Percentiles rank a stretch among this genome's conserved stretches.
These are phyloP conservation scores for Penicillium sp. DNA, from an alignment of 2,329 filamentous ascomycete genomes.

Conservation along the genomic window DNA sequence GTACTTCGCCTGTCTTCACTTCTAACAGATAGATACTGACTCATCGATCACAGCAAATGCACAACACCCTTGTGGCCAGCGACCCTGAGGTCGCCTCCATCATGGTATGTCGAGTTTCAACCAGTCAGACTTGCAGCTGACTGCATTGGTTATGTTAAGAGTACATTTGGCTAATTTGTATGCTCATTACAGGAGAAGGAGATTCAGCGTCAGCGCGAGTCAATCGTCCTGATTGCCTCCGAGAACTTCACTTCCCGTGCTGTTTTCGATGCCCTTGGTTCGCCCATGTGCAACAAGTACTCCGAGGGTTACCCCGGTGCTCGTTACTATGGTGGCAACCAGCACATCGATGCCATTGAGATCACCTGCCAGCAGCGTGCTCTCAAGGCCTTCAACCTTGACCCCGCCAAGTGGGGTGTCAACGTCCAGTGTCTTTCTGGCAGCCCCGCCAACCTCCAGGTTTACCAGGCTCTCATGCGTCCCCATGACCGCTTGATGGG, in stretches of 20 bases:
- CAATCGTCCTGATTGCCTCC: constrained; percentile 96
- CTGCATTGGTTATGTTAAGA: not conserved
- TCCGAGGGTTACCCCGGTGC: constrained; percentile 97
- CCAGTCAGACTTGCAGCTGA: constrained; percentile 4
- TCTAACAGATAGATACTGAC: constrained; percentile 31
- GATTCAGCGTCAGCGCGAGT: constrained; percentile 95
- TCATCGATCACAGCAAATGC: constrained; percentile 68
- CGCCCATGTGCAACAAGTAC: constrained; percentile 98
- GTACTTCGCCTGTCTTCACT: constrained; percentile 28
- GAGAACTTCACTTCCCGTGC: constrained; percentile 99
- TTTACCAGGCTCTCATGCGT: constrained; percentile 91
- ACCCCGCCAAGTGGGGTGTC: constrained; percentile 90
- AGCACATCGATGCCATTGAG: constrained; percentile 97
- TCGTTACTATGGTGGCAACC: constrained; percentile 98
- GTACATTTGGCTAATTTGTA: constrained; percentile 29
- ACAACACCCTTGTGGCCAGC: constrained; percentile 85
- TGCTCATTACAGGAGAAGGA: constrained; percentile 66
- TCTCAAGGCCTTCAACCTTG: constrained; percentile 82
- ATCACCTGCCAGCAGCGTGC: constrained; percentile 91
- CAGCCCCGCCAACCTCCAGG: constrained; percentile 93
- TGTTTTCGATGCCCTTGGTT: constrained; percentile 95
- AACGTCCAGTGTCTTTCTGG: constrained; percentile 95
- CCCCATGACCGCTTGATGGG: constrained; percentile 96
- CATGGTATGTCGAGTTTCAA: constrained; percentile 65
- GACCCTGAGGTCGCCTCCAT: constrained; percentile 94